Percentiles rank a stretch among this genome's conserved stretches.
Conservation (phyloP, 1,284 basidiomycete species). For the Pyrrhoderma lamaoense region DNA sequence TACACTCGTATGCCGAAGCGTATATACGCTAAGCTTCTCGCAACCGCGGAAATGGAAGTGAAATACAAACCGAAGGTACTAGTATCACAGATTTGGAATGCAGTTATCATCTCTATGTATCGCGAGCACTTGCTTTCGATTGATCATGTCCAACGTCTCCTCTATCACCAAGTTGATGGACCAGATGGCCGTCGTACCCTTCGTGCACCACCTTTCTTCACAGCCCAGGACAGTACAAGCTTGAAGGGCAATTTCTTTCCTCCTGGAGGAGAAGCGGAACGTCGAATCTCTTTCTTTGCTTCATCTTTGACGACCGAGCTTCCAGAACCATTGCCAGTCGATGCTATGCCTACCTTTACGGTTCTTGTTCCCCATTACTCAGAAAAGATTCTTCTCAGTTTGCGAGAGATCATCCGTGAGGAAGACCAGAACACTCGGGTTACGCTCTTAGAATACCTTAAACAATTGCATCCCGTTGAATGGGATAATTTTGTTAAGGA, state of each 20-base stretch:
- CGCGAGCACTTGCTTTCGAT: constrained; percentile 93
- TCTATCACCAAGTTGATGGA: constrained; percentile 89
- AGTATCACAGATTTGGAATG: constrained; percentile 97
- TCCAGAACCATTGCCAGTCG: constrained; percentile 88
- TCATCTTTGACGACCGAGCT: constrained; percentile 90
- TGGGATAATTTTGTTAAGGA: constrained; percentile 99
- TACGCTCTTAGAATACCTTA: constrained; percentile 92
- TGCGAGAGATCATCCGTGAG: constrained; percentile 94
- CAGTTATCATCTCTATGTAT: constrained; percentile 98
- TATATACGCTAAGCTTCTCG: constrained; percentile 91
- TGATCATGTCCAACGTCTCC: constrained; percentile 87
- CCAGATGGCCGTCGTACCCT: constrained; percentile 84
- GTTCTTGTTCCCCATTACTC: constrained; percentile 96
- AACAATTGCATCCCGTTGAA: constrained; percentile 98
- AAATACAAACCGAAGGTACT: constrained; percentile 96
- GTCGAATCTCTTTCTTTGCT: constrained; percentile 95
- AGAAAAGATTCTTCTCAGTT: constrained; percentile 90
- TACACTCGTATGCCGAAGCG: constrained; percentile 92
- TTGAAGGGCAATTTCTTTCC: constrained; percentile 86
- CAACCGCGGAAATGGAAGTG: constrained; percentile 92
- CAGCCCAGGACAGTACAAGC: constrained; percentile 71
- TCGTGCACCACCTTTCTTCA: constrained; percentile 93
- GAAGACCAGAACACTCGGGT: constrained; percentile 95
- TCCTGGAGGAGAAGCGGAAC: constrained; percentile 86
- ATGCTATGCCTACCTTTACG: constrained; percentile 96